These are phyloP conservation scores for Sordaria brevicollis DNA, from an alignment of 495 filamentous ascomycete genomes.

Conservation along the genomic window DNA sequence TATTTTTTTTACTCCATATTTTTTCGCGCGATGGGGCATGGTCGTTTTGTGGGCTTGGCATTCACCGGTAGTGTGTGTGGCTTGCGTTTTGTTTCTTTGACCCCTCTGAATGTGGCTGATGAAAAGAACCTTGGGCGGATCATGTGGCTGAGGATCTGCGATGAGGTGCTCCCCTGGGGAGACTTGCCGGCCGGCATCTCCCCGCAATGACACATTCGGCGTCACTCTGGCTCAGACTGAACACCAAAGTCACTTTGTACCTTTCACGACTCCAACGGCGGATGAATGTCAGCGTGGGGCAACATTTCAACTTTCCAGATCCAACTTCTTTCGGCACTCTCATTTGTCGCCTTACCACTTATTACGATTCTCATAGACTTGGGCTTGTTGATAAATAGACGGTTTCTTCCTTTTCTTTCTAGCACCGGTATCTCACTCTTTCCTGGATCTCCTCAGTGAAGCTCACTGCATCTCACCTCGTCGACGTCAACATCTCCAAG, in stretches of 20 bases:
- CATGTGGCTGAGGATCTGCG: background rate
- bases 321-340: background rate
- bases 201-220: slow-evolving; percentile 28
- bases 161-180: background rate
- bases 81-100: background rate
- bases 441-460: background rate
- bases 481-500: background rate
- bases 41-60: slow-evolving; percentile 9
- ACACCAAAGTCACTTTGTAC: background rate
- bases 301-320: background rate
- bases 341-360: background rate
- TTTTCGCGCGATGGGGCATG: slow-evolving; percentile 6
- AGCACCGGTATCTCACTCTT: background rate
- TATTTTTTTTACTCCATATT: background rate
- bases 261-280: background rate
- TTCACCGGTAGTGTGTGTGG: background rate
- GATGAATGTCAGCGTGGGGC: background rate
- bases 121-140: background rate
- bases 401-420: background rate
- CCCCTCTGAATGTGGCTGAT: background rate
- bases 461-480: background rate
- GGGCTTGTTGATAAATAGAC: background rate
- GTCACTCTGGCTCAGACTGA: too few relatives aligned
- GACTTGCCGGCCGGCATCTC: background rate
- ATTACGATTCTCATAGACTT: background rate